Base-by-base conservation (phyloP, 2,329 filamentous ascomycete species). In the Rhinocladiella mackenziei region DNA sequence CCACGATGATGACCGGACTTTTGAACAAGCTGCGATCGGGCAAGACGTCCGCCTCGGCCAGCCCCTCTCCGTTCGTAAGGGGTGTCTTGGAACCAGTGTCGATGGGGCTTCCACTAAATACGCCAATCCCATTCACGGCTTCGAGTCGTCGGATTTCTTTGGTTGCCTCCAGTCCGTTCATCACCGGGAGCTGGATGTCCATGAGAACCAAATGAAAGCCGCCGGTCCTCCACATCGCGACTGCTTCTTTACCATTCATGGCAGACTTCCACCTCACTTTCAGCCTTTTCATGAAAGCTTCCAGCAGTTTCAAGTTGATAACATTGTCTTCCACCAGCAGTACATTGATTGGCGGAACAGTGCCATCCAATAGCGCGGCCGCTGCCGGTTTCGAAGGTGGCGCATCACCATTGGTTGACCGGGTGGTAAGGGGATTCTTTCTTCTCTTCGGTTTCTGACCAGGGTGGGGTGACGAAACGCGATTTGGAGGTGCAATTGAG, bases 321-420 rank as follows among this genome's bases (percentile, higher is more conserved):
- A 92, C 89, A 65, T 98, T 98, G 69, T 98, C 92, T 70, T 98
- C 92, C 10, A 98, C 92, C 49, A 98, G 95, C 31, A 98, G 74
- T 5, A 97, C 89, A 57, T 94, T 97, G 69, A 98, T 97, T 1
- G 92, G 91, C 5, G 92, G 92, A 1, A 97, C 88, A 1, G 82
- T 82, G 41, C 83, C 84, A 56, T 91, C 88, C 19, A 94, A 76
- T 58, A 86, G 74, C 20, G 78, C 81, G 3, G 81, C 73, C 18
- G 48, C 84, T 60, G 59, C 62, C 6, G 62, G 60, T 37, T 60
- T 58, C n/a, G 58, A 39, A 14, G 56, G 45, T 25, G 61, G 62
- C 38, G 58, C 34, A 13, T 58, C 56, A 11, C 50, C 55, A 43
- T 48, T 59, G 9, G 62, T 65, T 13, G 45, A 49, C 7, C 46